Percentiles rank a stretch among this genome's conserved stretches.
Evolutionary conservation across 441 rosid species (phyloP).

Genomic region (Theobroma grandiflorum): DNA sequence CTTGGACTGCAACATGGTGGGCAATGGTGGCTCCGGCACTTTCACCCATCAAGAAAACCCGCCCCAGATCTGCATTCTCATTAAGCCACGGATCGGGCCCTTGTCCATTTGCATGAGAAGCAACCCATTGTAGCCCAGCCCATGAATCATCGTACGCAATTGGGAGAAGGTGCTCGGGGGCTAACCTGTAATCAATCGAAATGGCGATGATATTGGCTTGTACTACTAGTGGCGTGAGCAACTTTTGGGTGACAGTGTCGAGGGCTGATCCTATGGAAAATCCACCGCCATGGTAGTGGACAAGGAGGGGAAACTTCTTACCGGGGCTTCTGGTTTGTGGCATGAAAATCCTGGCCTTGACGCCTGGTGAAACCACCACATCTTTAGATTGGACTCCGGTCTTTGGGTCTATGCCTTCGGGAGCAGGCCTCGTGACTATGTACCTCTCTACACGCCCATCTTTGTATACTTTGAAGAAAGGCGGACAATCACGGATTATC

Average conservation of each 20-base stretch:
- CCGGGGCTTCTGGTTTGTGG: slow-evolving; percentile 27
- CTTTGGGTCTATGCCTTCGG: slow-evolving; percentile 38
- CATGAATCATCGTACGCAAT: slow-evolving; percentile 37
- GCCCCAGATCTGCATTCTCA: slow-evolving; percentile 31
- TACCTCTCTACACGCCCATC: slow-evolving; percentile 41
- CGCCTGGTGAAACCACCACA: slow-evolving; percentile 34
- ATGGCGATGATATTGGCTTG: slow-evolving; percentile 18
- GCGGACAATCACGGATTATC: slow-evolving; percentile 21
- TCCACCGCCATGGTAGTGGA: slow-evolving; percentile 47
- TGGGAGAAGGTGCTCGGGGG: slow-evolving; percentile 48
- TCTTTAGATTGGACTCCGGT: slow-evolving; percentile 42
- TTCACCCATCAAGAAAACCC: slow-evolving; percentile 41
- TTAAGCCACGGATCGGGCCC: slow-evolving; percentile 27
- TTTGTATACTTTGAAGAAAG: slow-evolving; percentile 31
- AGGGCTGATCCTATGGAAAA: slow-evolving; percentile 48
- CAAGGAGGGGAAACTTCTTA: slow-evolving; percentile 39
- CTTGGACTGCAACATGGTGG: slow-evolving; percentile 40
- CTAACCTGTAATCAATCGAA: slow-evolving; percentile 41
- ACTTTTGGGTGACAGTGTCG: slow-evolving; percentile 12
- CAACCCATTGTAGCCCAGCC: slow-evolving; percentile 47
- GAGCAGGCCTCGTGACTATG: slow-evolving; percentile 7
- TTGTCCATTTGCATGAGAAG: slow-evolving; percentile 30
- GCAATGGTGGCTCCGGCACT: slow-evolving; percentile 49
- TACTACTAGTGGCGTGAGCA: background rate
- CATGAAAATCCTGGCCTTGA: slow-evolving; percentile 45